Evolutionary conservation across 192 early-diverging fungal species (phyloP).

Genomic region (Allomyces arbusculus): DNA sequence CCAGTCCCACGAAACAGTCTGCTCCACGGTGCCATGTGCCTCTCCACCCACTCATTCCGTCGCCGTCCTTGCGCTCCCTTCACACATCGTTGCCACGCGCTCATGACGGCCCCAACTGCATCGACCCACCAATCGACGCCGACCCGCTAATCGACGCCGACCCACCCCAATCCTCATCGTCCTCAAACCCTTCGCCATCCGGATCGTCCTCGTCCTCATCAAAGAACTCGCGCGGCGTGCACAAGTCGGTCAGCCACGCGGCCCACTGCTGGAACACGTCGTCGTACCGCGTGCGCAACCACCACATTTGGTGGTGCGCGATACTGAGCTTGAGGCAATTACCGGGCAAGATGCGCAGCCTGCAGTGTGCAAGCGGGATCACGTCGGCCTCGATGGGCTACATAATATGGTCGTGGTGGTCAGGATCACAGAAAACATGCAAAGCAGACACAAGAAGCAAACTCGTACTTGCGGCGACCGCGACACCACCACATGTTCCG

Average conservation of each 20-base stretch:
- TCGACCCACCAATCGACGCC: too few species aligned
- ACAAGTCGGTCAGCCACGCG: not conserved
- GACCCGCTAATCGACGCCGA: too few species aligned
- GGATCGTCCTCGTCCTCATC: not conserved
- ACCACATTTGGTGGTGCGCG: not conserved
- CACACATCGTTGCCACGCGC: too few species aligned
- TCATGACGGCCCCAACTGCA: too few species aligned
- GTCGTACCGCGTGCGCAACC: not conserved
- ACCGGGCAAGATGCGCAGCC: not conserved
- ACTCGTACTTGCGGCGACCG: not conserved
- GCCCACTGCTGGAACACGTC: not conserved
- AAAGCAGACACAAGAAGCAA: not conserved
- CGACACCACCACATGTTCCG: not conserved
- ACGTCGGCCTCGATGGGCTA: not conserved
- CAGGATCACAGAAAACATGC: not conserved
- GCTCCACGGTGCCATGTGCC: too few species aligned
- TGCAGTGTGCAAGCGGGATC: not conserved
- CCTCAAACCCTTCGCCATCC: not conserved
- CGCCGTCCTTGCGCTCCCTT: too few species aligned
- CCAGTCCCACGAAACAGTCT: too few species aligned
- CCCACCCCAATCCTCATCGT: too few species aligned
- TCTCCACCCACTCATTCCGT: too few species aligned
- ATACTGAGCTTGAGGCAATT: not conserved
- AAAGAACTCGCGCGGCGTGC: not conserved
- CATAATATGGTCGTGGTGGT: not conserved